phyloP scores from a whole-genome alignment of 805 yeast species.

The Dipodascopsis tothii region DNA sequence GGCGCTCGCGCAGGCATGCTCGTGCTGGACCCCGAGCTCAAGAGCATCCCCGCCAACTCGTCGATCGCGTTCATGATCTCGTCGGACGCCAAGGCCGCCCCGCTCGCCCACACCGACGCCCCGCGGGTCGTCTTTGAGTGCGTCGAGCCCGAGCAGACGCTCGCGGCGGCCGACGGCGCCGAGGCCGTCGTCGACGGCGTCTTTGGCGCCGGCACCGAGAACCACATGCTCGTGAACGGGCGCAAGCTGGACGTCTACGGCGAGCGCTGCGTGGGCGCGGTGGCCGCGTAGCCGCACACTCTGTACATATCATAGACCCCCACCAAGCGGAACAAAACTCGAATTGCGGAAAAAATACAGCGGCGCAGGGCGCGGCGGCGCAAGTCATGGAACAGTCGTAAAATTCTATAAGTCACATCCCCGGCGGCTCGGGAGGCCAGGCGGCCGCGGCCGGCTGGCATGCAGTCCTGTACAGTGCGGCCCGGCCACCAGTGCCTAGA shows the following conservation, averaged over 20 bases:
- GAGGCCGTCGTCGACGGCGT: constrained; percentile 15
- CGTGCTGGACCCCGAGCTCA: constrained; percentile 55
- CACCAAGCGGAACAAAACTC: no score
- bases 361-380: no score
- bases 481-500: no score
- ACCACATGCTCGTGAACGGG: constrained; percentile 10
- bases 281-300: no score
- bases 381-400: no score
- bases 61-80: constrained; percentile 35
- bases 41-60: constrained; percentile 41
- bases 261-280: constrained; percentile 13
- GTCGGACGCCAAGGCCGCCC: constrained; percentile 1
- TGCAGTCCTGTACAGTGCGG: no score
- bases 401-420: no score
- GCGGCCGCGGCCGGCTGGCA: no score
- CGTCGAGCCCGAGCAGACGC: constrained; percentile 17
- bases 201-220: constrained; percentile 21
- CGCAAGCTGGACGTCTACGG: constrained; percentile 19
- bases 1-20: constrained; percentile 59
- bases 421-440: no score
- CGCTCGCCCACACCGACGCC: not conserved
- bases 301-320: no score
- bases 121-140: constrained; percentile 16
- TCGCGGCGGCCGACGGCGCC: constrained; percentile 3
- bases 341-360: no score